These are phyloP conservation scores for Xylariaceae sp. DNA, from an alignment of 2,329 filamentous ascomycete species.

Conservation along the genomic window DNA sequence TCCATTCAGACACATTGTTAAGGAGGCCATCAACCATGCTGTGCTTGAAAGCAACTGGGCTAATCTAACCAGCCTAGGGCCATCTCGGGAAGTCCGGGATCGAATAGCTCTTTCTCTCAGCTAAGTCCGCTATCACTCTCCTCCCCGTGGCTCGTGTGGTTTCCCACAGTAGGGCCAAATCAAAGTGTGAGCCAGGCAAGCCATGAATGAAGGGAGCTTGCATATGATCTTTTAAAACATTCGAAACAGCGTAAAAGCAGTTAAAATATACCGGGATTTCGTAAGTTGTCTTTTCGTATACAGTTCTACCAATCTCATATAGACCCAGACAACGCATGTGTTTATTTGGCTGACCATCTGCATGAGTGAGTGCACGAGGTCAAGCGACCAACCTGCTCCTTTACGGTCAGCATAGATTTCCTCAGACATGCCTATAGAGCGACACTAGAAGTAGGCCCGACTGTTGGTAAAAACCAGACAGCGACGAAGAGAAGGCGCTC, in stretches of 20 bases:
- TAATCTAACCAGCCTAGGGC: slow-evolving; percentile 46
- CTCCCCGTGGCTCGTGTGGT: slow-evolving; percentile 1
- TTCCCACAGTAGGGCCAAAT: slow-evolving; percentile 46
- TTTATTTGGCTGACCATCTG: slow-evolving; percentile 38
- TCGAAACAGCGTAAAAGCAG: slow-evolving; percentile 45
- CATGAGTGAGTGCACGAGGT: slow-evolving; percentile 39
- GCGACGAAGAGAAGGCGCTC: slow-evolving; percentile 45
- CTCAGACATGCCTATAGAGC: slow-evolving; percentile 36
- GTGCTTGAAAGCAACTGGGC: slow-evolving; percentile 31
- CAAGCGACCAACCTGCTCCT: slow-evolving; percentile 40
- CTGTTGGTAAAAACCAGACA: slow-evolving; percentile 46
- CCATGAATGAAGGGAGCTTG: slow-evolving; percentile 39
- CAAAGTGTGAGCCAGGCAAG: slow-evolving; percentile 45
- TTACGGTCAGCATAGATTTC: slow-evolving; percentile 39
- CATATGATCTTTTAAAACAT: slow-evolving; percentile 36
- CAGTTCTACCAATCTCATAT: slow-evolving; percentile 40
- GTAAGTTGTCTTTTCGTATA: slow-evolving; percentile 41
- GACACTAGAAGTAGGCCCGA: slow-evolving; percentile 44
- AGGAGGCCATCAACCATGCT: slow-evolving; percentile 35
- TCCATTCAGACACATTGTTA: slow-evolving; percentile 43
- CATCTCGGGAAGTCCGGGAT: slow-evolving; percentile 43
- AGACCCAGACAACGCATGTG: slow-evolving; percentile 39
- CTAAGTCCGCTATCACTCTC: slow-evolving; percentile 5
- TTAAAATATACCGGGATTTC: slow-evolving; percentile 39
- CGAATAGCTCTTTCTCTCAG: slow-evolving; percentile 7